These are phyloP conservation scores for Amborella trichopoda DNA, from an alignment of 164 flowering plant genomes.

Conservation along the genomic window DNA sequence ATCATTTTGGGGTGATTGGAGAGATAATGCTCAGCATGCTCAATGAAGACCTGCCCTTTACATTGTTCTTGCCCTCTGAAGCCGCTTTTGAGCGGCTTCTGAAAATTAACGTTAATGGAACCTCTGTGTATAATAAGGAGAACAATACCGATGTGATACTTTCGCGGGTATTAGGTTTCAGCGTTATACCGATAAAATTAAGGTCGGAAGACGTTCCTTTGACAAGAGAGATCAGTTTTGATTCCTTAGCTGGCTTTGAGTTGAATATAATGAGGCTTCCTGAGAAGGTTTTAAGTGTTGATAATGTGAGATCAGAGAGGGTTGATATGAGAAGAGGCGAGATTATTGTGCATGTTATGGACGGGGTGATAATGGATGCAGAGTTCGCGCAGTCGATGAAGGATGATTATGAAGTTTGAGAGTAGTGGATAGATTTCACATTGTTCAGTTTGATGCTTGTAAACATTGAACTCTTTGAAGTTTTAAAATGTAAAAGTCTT, in stretches of 20 bases:
- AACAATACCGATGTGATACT: slow-evolving; percentile 47
- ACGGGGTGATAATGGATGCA: slow-evolving; percentile 83
- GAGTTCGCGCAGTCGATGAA: slow-evolving; percentile 57
- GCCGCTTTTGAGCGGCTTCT: slow-evolving; percentile 48
- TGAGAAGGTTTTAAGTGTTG: slow-evolving; percentile 40
- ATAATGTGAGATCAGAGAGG: slow-evolving; percentile 32
- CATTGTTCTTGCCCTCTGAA: slow-evolving; percentile 69
- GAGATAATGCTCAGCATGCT: slow-evolving; percentile 71
- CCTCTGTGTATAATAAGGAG: slow-evolving; percentile 18
- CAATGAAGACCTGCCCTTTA: slow-evolving; percentile 74
- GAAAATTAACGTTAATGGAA: slow-evolving; percentile 24
- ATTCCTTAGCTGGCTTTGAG: slow-evolving; percentile 59
- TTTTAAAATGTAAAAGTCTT: too few relatives aligned
- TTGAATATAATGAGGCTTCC: slow-evolving; percentile 30
- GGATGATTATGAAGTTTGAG: slow-evolving; percentile 29
- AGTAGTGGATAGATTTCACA: too few relatives aligned
- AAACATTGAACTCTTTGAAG: background rate
- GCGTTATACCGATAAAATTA: slow-evolving; percentile 49
- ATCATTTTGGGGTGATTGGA: slow-evolving; percentile 44
- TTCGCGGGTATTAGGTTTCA: slow-evolving; percentile 60
- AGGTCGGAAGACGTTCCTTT: slow-evolving; percentile 18
- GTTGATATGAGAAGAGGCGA: slow-evolving; percentile 41
- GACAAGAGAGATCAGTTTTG: slow-evolving; percentile 30
- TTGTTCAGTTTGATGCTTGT: too few relatives aligned
- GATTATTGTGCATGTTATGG: slow-evolving; percentile 63